These are phyloP conservation scores for Carnegiea gigantea DNA, from an alignment of 179 eudicot genomes.

Conservation along the genomic window DNA sequence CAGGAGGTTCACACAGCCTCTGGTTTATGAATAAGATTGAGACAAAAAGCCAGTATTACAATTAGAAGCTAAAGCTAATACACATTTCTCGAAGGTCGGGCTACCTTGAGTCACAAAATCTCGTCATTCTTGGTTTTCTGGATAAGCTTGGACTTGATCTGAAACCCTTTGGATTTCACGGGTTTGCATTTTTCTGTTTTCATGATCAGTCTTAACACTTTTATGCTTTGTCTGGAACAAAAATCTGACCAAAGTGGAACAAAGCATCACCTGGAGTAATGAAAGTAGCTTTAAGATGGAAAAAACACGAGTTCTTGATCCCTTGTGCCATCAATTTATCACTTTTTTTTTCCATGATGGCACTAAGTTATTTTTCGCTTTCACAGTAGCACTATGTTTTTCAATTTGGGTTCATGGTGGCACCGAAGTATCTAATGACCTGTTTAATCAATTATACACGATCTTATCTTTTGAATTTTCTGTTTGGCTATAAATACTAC, in stretches of 20 bases:
- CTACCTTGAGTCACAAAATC: not conserved
- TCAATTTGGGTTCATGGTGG: no score
- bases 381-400: no score
- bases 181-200: not conserved
- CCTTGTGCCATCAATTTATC: no score
- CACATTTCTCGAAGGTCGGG: not conserved
- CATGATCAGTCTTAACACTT: not conserved
- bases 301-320: no score
- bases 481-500: no score
- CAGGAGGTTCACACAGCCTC: not conserved
- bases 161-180: not conserved
- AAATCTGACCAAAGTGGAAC: not conserved
- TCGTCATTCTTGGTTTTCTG: not conserved
- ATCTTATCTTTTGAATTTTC: no score
- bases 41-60: not conserved
- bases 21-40: not conserved
- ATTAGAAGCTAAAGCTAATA: not conserved
- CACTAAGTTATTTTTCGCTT: no score
- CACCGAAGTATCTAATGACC: no score
- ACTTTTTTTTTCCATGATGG: no score
- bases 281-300: not conserved
- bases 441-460: no score
- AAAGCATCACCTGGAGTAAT: not conserved
- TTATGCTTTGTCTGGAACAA: not conserved
- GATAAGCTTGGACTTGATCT: not conserved